Evolutionary conservation across 164 flowering plant species (phyloP).

Genomic region (Sextonia rubra): DNA sequence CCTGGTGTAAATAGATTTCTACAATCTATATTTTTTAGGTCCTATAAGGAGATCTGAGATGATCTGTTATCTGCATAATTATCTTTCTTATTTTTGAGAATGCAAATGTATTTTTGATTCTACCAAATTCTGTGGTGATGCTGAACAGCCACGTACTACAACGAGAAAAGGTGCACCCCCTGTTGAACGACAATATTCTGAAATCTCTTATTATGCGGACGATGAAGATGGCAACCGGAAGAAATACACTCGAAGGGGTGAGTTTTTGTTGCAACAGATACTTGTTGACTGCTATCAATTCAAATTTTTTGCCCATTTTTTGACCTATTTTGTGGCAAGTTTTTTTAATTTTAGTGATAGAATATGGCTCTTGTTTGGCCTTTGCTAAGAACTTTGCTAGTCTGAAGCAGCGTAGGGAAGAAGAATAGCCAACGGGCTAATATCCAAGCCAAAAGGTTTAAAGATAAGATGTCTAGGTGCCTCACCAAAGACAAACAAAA

Average conservation of each 20-base stretch:
- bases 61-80: background rate
- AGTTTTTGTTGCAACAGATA: slow-evolving; percentile 12
- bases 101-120: slow-evolving; percentile 5
- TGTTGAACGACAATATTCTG: slow-evolving; percentile 83
- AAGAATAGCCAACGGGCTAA: too few relatives aligned
- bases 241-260: slow-evolving; percentile 81
- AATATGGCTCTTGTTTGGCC: too few relatives aligned
- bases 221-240: slow-evolving; percentile 87
- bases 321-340: background rate
- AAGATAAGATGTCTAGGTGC: too few relatives aligned
- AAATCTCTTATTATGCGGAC: slow-evolving; percentile 85
- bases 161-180: slow-evolving; percentile 56
- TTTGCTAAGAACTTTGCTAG: too few relatives aligned
- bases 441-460: too few relatives aligned
- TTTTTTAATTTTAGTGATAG: background rate
- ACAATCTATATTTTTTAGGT: background rate
- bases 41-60: background rate
- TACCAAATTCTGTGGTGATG: slow-evolving; percentile 9
- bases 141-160: slow-evolving; percentile 76
- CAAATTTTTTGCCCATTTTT: background rate
- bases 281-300: background rate
- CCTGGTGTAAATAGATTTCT: slow-evolving; percentile 52
- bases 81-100: background rate
- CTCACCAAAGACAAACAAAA: too few relatives aligned
- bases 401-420: too few relatives aligned